These are phyloP conservation scores for Oehlia diaphana DNA, from an alignment of 192 early-diverging fungal species.

Conservation along the genomic window DNA sequence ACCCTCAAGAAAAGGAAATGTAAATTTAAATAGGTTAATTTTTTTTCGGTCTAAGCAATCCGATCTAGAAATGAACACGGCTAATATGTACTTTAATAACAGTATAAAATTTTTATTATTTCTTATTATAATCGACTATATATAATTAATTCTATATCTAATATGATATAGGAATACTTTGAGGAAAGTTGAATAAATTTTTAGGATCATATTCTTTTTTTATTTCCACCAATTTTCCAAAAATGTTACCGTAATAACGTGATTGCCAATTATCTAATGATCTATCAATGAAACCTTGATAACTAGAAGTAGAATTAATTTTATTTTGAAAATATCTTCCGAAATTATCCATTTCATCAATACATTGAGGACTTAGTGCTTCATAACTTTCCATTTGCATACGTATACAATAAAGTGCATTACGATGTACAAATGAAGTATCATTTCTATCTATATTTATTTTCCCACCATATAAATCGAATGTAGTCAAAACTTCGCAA, in stretches of 20 bases:
- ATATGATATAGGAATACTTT: constrained; percentile 21
- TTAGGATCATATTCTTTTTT: constrained; percentile 30
- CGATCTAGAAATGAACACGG: too few relatives aligned
- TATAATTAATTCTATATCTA: too few relatives aligned
- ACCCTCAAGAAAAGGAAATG: too few relatives aligned
- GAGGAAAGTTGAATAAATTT: constrained; percentile 32
- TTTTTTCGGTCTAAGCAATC: too few relatives aligned
- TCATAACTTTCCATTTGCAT: too few relatives aligned
- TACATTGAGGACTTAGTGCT: not conserved
- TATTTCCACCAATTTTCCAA: constrained; percentile 11
- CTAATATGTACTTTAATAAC: too few relatives aligned
- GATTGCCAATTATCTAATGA: constrained; percentile 22
- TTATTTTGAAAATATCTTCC: constrained; percentile 20
- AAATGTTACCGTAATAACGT: constrained; percentile 31
- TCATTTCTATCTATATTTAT: not conserved
- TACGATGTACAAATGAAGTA: constrained; percentile 18
- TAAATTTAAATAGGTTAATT: too few relatives aligned
- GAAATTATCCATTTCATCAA: constrained; percentile 9
- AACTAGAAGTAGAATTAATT: constrained; percentile 18
- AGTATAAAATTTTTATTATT: too few relatives aligned
- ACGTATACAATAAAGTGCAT: constrained; percentile 4
- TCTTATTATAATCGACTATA: too few relatives aligned
- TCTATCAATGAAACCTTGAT: constrained; percentile 36
- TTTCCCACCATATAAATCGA: not conserved
- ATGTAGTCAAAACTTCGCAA: not conserved